Evolutionary conservation across 2,329 filamentous ascomycete genomes (phyloP), one percentile per base, ranked within the genome.

Genomic region (Ascochyta koolunga): DNA sequence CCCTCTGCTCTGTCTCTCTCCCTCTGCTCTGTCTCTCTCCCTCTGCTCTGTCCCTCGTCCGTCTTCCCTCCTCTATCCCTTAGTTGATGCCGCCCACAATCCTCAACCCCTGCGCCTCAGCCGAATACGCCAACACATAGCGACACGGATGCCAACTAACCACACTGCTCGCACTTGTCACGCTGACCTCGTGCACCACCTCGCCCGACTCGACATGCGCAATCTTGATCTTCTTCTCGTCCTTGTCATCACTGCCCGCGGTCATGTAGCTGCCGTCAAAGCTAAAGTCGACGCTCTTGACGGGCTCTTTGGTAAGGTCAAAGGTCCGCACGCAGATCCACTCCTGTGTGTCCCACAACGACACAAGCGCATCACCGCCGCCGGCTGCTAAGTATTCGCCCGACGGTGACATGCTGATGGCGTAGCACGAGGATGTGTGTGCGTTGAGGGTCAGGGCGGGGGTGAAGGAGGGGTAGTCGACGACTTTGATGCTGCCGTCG

Each of bases 191-290:
- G 69, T 90, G 83, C 13, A 92, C 82, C 60, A 85, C 82, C 38
- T 92, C 89, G 19, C 89, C 89, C 3, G 86, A 88, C 71, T 93
- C 89, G 1, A 86, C 84, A 68, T 91, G 89, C 18, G 84, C 85
- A 36, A 92, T 83, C 42, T 90, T 85, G 25, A 93, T 73, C 9
- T 87, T 87, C 50, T 83, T 75, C 79, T 85, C 87, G 75, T 91
- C 89, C 6, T 87, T 87, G 75, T 91, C 89, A 49, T 91, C 89
- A 53, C 87, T 89, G 18, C 89, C 89, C 9, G 86, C 89, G 2
- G 88, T 85, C 21, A 93, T 77, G 68, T 87, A 93, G 66, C 84
- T 87, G 1, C 90, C 89, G 65, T 93, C 89, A 73, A 89, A 93
- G 15, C 85, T 89, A 70, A 93, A 93, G 67, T 88, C 87, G 51